These are phyloP conservation scores for Dysphania ambrosioides DNA, from an alignment of 148 eudicot genomes.

Conservation along the genomic window DNA sequence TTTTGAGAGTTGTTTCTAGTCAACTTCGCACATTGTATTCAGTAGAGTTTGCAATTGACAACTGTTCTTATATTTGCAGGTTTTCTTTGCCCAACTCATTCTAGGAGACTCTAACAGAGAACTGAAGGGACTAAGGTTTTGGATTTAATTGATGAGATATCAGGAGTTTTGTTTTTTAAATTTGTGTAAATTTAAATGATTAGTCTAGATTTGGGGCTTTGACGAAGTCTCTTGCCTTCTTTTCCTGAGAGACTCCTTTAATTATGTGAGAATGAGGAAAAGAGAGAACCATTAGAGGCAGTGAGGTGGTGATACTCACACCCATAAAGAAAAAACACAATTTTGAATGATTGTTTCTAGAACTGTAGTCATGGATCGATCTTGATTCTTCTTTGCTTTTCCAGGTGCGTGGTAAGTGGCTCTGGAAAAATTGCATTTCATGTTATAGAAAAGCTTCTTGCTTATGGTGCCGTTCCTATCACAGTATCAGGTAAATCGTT, in stretches of 20 bases:
- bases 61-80: constrained; percentile 52
- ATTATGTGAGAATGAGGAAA: not conserved
- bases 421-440: constrained; percentile 98
- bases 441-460: constrained; percentile 94
- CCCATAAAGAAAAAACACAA: not conserved
- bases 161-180: not conserved
- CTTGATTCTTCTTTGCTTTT: constrained; percentile 18
- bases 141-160: constrained; percentile 2
- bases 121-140: constrained; percentile 85
- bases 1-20: not conserved
- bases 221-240: not conserved
- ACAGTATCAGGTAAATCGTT: constrained; percentile 76
- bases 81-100: constrained; percentile 82
- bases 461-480: constrained; percentile 85
- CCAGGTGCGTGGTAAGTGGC: constrained; percentile 96
- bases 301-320: not conserved
- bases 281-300: not conserved
- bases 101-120: constrained; percentile 87
- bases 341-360: not conserved
- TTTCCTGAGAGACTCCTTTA: not conserved
- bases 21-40: not conserved
- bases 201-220: not conserved
- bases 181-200: not conserved
- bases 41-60: constrained; percentile 15
- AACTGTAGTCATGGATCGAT: not conserved